phyloP scores from a whole-genome alignment of 1,284 basidiomycete species.

The Cerioporus squamosus region DNA sequence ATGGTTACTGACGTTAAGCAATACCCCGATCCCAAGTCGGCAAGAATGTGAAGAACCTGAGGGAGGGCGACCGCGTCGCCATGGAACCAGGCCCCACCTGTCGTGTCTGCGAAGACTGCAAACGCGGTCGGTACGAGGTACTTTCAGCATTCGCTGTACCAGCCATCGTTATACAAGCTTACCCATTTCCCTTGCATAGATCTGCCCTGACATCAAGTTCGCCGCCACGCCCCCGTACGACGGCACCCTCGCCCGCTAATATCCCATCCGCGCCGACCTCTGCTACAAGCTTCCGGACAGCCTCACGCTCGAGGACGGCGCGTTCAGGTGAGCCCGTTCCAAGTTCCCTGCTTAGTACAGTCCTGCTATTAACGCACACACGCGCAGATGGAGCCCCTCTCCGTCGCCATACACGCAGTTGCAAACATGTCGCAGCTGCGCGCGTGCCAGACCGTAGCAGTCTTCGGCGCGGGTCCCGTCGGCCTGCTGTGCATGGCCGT shows the following conservation, averaged over 20 bases:
- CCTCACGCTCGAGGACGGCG: slow-evolving; percentile 84
- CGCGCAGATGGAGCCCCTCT: slow-evolving; percentile 87
- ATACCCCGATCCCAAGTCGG: slow-evolving; percentile 52
- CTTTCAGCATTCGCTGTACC: slow-evolving; percentile 9
- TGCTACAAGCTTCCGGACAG: slow-evolving; percentile 75
- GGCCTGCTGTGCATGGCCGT: slow-evolving; percentile 93
- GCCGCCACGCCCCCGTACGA: slow-evolving; percentile 92
- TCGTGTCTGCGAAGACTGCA: slow-evolving; percentile 74
- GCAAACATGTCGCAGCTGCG: slow-evolving; percentile 77
- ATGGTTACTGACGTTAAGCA: background rate
- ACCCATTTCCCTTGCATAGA: slow-evolving; percentile 36
- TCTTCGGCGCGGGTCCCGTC: slow-evolving; percentile 94
- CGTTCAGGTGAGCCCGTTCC: slow-evolving; percentile 61
- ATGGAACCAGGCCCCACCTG: slow-evolving; percentile 85
- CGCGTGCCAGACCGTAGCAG: slow-evolving; percentile 72
- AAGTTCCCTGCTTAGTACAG: too few relatives aligned
- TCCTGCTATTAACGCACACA: background rate
- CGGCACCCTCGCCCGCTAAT: slow-evolving; percentile 86
- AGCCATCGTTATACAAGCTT: background rate
- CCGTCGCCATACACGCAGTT: slow-evolving; percentile 91
- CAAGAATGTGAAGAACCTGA: slow-evolving; percentile 70
- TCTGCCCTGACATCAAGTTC: slow-evolving; percentile 81
- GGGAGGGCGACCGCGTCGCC: slow-evolving; percentile 86
- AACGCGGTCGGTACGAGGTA: slow-evolving; percentile 82
- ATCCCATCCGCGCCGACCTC: slow-evolving; percentile 75